Conservation (phyloP, 805 yeast genomes). For the Nakazawaea populi region DNA sequence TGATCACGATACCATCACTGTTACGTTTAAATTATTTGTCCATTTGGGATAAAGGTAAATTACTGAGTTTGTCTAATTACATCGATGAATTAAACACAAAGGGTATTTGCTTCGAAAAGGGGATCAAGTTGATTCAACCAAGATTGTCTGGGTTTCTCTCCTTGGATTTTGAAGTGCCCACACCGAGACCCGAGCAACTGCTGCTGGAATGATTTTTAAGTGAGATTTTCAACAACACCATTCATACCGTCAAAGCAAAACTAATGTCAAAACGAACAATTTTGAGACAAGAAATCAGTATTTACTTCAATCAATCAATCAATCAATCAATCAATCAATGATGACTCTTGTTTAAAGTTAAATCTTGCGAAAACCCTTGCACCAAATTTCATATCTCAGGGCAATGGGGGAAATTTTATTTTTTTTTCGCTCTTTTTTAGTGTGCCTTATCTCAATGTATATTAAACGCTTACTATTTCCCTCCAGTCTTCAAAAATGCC, state of each 20-base stretch:
- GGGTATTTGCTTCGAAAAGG: constrained; percentile 16
- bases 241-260: neutral
- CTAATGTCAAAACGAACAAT: neutral
- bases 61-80: constrained; percentile 37
- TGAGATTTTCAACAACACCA: neutral
- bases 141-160: constrained; percentile 49
- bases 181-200: constrained; percentile 21
- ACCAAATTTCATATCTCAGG: too few relatives aligned
- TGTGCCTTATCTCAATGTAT: too few relatives aligned
- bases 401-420: too few relatives aligned
- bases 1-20: constrained; percentile 30
- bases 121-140: constrained; percentile 42
- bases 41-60: constrained; percentile 24
- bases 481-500: too few relatives aligned
- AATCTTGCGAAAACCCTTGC: too few relatives aligned
- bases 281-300: too few relatives aligned
- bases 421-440: too few relatives aligned
- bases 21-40: neutral
- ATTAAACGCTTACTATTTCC: too few relatives aligned
- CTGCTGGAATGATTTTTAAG: neutral
- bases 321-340: too few relatives aligned
- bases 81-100: constrained; percentile 25
- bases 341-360: too few relatives aligned
- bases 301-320: too few relatives aligned
- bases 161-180: constrained; percentile 49